Evolutionary conservation across 306 rosid species (phyloP), one percentile per base, ranked within the genome.

Genomic region (Macrotyloma uniflorum): DNA sequence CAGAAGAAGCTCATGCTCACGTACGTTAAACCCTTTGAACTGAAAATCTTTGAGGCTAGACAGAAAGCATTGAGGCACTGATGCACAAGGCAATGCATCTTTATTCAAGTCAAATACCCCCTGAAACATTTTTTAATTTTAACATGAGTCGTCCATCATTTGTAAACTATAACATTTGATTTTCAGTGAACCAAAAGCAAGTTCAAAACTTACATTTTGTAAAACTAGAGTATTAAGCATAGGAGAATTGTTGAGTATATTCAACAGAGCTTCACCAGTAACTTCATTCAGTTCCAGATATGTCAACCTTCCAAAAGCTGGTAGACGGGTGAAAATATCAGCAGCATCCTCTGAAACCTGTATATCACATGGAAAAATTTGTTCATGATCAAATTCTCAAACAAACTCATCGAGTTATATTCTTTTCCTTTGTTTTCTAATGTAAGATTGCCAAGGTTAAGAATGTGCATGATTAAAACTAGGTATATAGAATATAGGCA

Each of bases 241-340:
- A n/a, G 89, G 89, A 10, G 86, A 79, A 50, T 79, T 83, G 54
- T 79, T 74, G 33, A 86, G 83, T 1, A 86, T 28, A 6, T 79
- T 78, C 36, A 82, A 3, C 19, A 86, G 68, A 68, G 80, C 75
- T 86, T 79, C 83, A 72, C 77, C 70, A 18, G 67, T 58, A 63
- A 76, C 80, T 62, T 82, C 86, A 19, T 85, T 71, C 33, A 85
- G 73, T 75, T 85, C 74, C 64, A 85, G 82, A 76, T 65, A 58
- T 23, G 23, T 66, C 72, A 85, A 66, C 24, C 75, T 75, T 59
- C 77, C 78, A 58, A 85, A 82, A 0, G 46, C 53, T 22, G 86
- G 89, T 1, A 85, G 30, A 66, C 51, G 30, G n/a, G 66, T 57
- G 38, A 82, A 82, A 38, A 79, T 13, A 46, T 63, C 69, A 4